Evolutionary conservation across 1,284 basidiomycete genomes (phyloP).

Genomic region (Leccinum subrobustum): DNA sequence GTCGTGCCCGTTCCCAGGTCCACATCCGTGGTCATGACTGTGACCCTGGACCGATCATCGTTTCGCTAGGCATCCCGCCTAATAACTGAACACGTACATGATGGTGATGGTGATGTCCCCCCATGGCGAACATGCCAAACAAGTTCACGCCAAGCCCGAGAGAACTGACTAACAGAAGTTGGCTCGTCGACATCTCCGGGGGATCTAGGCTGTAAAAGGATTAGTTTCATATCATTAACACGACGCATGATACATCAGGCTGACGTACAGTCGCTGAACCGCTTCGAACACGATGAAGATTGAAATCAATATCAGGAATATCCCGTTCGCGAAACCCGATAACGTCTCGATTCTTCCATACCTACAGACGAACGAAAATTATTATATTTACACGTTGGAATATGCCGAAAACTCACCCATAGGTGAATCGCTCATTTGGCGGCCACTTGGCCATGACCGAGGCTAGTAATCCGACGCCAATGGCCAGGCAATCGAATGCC

Average conservation of each 20-base stretch:
- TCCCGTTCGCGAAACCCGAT: slow-evolving; percentile 97
- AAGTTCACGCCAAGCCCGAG: slow-evolving; percentile 92
- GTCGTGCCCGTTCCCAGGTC: slow-evolving; percentile 48
- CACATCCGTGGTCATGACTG: slow-evolving; percentile 48
- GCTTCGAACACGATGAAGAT: slow-evolving; percentile 99
- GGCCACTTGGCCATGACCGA: slow-evolving; percentile 99
- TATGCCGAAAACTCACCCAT: slow-evolving; percentile 60
- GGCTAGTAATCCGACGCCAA: slow-evolving; percentile 93
- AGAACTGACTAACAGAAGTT: slow-evolving; percentile 86
- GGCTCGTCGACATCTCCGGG: slow-evolving; percentile 97
- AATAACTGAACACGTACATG: slow-evolving; percentile 51
- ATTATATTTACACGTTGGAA: not conserved
- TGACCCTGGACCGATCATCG: slow-evolving; percentile 40
- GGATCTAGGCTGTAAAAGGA: slow-evolving; percentile 72
- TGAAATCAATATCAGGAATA: slow-evolving; percentile 95
- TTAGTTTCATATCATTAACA: slow-evolving; percentile 4
- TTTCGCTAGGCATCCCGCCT: not conserved
- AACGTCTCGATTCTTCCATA: slow-evolving; percentile 99
- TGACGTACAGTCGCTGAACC: slow-evolving; percentile 84
- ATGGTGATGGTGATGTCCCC: slow-evolving; percentile 90
- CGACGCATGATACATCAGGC: slow-evolving; percentile 29
- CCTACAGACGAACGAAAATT: slow-evolving; percentile 39
- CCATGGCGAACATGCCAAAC: slow-evolving; percentile 99
- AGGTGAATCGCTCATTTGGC: slow-evolving; percentile 92
- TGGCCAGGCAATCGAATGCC: slow-evolving; percentile 99